Conservation (phyloP, 345 rosid species). For the Xanthoceras sorbifolium region DNA sequence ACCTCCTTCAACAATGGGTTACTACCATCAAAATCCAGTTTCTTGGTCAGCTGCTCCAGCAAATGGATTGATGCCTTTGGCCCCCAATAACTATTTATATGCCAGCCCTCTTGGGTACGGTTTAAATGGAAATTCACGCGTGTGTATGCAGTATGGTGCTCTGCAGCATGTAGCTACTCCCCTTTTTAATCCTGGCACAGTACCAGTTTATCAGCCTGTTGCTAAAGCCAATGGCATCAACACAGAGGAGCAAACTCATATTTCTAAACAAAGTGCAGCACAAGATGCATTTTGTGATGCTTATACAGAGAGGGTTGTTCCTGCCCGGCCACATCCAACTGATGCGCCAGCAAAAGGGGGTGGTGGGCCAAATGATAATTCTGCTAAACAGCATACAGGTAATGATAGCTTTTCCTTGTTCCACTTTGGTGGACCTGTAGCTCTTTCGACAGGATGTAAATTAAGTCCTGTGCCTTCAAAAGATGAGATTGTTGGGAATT, state of each 20-base stretch:
- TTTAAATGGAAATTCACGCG: slow-evolving; percentile 57
- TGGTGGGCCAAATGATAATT: slow-evolving; percentile 32
- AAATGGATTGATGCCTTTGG: slow-evolving; percentile 57
- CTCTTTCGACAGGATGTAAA: slow-evolving; percentile 52
- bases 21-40: slow-evolving; percentile 79
- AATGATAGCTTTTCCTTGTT: slow-evolving; percentile 71
- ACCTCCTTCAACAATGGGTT: slow-evolving; percentile 68
- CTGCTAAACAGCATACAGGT: slow-evolving; percentile 32
- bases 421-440: slow-evolving; percentile 88
- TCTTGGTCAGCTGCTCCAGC: slow-evolving; percentile 74
- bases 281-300: slow-evolving; percentile 29
- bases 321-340: slow-evolving; percentile 26
- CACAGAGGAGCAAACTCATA: slow-evolving; percentile 40
- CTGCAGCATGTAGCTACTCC: slow-evolving; percentile 55
- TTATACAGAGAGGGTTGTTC: slow-evolving; percentile 39
- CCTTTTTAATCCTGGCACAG: slow-evolving; percentile 42
- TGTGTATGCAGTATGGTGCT: slow-evolving; percentile 69
- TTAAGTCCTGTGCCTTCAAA: slow-evolving; percentile 38
- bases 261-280: slow-evolving; percentile 28
- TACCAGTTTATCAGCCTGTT: slow-evolving; percentile 58
- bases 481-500: slow-evolving; percentile 44
- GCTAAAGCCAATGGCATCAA: slow-evolving; percentile 46
- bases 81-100: slow-evolving; percentile 65
- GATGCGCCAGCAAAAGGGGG: slow-evolving; percentile 33
- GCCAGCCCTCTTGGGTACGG: slow-evolving; percentile 60